Conservation (phyloP, 371 early-diverging fungal genomes). For the Basidiobolus heterosporus region DNA sequence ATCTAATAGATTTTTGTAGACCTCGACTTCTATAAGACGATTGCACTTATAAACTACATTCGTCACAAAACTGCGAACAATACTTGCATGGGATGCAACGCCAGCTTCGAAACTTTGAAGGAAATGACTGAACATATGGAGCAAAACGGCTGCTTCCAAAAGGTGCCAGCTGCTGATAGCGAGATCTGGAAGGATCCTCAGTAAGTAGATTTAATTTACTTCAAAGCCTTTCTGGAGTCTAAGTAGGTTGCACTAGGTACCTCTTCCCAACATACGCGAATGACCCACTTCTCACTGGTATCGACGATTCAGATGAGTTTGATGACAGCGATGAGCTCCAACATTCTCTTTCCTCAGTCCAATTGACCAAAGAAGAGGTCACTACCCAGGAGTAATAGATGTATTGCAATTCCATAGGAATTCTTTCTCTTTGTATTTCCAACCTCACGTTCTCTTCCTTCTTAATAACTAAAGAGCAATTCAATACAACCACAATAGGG, state of each 20-base stretch:
- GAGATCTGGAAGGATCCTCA: slow-evolving; percentile 62
- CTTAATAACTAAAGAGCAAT: too few species aligned
- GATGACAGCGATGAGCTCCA: slow-evolving; percentile 4
- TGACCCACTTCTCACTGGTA: slow-evolving; percentile 70
- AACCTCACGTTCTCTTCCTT: too few species aligned
- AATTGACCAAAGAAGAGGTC: too few species aligned
- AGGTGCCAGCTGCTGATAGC: slow-evolving; percentile 27
- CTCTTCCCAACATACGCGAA: slow-evolving; percentile 70
- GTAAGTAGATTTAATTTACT: slow-evolving; percentile 10
- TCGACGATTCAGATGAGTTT: slow-evolving; percentile 45
- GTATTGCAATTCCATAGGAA: too few species aligned
- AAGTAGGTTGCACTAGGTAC: slow-evolving; percentile 13
- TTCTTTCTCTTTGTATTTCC: too few species aligned
- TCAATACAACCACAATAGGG: too few species aligned
- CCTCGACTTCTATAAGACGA: slow-evolving; percentile 69
- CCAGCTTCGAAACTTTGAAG: slow-evolving; percentile 22
- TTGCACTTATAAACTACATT: slow-evolving; percentile 76
- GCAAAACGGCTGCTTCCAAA: slow-evolving; percentile 22
- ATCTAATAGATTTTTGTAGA: slow-evolving; percentile 9
- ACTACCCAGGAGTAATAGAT: too few species aligned
- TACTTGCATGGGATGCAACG: slow-evolving; percentile 55
- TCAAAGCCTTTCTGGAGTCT: not conserved
- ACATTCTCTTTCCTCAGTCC: too few species aligned
- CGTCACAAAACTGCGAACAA: slow-evolving; percentile 47
- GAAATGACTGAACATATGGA: slow-evolving; percentile 32